phyloP scores from a whole-genome alignment of 495 filamentous ascomycete species.

The Xylaria palmicola region DNA sequence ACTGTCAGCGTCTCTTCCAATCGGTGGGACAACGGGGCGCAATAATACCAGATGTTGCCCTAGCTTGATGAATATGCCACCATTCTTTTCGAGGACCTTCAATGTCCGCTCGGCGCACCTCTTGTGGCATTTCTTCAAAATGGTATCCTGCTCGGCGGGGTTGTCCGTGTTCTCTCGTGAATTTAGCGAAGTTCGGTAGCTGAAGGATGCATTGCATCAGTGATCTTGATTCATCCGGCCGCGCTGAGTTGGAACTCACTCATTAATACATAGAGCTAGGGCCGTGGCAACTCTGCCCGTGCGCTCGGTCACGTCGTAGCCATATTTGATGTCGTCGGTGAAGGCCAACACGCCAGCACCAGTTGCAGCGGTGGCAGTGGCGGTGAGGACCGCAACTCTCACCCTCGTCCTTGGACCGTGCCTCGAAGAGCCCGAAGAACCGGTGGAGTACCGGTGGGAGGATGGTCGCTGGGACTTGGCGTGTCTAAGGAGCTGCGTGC shows the following conservation, averaged over 20 bases:
- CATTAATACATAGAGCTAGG: constrained; percentile 80
- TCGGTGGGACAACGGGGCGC: neutral
- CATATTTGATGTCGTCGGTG: constrained; percentile 70
- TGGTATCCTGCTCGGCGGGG: constrained; percentile 58
- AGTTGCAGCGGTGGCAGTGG: constrained; percentile 53
- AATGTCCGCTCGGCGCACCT: constrained; percentile 85
- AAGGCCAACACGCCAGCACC: constrained; percentile 62
- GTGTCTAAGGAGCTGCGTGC: constrained; percentile 30
- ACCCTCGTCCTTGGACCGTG: constrained; percentile 17
- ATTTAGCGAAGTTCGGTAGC: constrained; percentile 81
- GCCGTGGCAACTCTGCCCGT: constrained; percentile 76
- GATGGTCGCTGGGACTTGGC: constrained; percentile 27
- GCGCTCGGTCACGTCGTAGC: constrained; percentile 70
- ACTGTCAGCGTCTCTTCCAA: constrained; percentile 18
- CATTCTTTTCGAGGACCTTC: constrained; percentile 85
- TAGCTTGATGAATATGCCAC: constrained; percentile 97
- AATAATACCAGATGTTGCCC: constrained; percentile 79
- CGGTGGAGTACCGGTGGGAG: constrained; percentile 31
- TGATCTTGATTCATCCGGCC: neutral
- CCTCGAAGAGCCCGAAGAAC: constrained; percentile 23
- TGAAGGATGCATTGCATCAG: constrained; percentile 31
- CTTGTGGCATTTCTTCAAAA: constrained; percentile 85
- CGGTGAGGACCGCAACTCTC: constrained; percentile 30
- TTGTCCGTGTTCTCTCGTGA: constrained; percentile 57
- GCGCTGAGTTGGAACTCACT: constrained; percentile 57